Evolutionary conservation across 441 rosid genomes (phyloP).

Genomic region (Syzygium syzygioides): DNA sequence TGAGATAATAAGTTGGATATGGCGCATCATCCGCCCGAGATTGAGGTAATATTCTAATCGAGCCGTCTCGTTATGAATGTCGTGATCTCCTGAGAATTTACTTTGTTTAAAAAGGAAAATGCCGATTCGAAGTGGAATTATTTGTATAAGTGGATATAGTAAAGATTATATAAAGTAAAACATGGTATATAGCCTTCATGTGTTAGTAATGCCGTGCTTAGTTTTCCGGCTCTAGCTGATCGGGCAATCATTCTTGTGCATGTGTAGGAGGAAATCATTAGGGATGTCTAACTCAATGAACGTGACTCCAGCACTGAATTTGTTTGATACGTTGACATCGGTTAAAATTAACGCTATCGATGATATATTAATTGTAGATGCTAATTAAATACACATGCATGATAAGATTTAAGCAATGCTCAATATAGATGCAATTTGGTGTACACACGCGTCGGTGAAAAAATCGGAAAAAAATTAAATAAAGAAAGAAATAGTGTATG

Average conservation of each 20-base stretch:
- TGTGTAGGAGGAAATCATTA: not conserved
- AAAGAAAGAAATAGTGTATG: not conserved
- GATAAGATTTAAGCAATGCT: not conserved
- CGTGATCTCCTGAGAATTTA: not conserved
- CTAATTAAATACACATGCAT: not conserved
- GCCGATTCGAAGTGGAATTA: not conserved
- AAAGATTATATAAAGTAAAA: not conserved
- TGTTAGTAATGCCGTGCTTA: not conserved
- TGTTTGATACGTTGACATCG: not conserved
- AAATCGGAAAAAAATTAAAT: too few relatives aligned
- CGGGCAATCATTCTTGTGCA: not conserved
- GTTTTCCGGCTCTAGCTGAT: not conserved
- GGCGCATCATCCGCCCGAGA: not conserved
- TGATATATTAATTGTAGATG: not conserved
- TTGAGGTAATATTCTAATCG: not conserved
- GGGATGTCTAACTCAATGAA: not conserved
- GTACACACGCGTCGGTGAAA: not conserved
- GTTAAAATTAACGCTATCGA: not conserved
- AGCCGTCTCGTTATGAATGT: not conserved
- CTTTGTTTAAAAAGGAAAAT: not conserved
- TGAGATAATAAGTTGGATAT: not conserved
- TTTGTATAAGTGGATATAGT: not conserved
- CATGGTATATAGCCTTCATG: not conserved
- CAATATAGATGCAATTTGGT: not conserved
- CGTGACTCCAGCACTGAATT: not conserved